Evolutionary conservation across 192 early-diverging fungal species (phyloP).

Genomic region (Coemansia sp.): DNA sequence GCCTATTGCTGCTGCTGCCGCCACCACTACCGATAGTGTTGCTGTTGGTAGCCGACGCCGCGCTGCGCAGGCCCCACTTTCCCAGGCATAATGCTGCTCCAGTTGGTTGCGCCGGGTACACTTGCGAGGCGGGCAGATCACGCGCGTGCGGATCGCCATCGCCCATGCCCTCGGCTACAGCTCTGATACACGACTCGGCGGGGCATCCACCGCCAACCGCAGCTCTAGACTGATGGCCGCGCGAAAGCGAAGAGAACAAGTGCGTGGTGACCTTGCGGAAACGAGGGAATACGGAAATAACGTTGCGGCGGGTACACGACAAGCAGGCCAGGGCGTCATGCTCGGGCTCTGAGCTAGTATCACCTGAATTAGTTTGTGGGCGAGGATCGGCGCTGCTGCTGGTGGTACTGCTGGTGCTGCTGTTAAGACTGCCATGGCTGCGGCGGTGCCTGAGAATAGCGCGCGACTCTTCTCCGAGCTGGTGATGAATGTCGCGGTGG

Average conservation of each 20-base stretch:
- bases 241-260: constrained; percentile 30
- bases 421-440: constrained; percentile 40
- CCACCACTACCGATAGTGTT: neutral
- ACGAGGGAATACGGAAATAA: constrained; percentile 44
- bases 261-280: constrained; percentile 42
- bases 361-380: neutral
- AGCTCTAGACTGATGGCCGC: constrained; percentile 27
- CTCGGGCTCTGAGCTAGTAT: constrained; percentile 15
- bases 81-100: constrained; percentile 43
- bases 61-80: constrained; percentile 8
- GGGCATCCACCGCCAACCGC: constrained; percentile 15
- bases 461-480: constrained; percentile 26
- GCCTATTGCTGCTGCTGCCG: constrained; percentile 5
- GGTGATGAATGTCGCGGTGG: constrained; percentile 3
- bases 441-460: constrained; percentile 24
- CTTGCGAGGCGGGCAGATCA: constrained; percentile 21
- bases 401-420: constrained; percentile 28
- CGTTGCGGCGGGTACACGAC: constrained; percentile 44
- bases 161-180: neutral
- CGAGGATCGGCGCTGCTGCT: constrained; percentile 23
- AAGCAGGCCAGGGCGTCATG: constrained; percentile 38
- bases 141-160: constrained; percentile 15
- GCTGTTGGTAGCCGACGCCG: neutral
- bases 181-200: constrained; percentile 17
- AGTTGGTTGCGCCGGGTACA: constrained; percentile 25